Base-by-base conservation (phyloP, 306 rosid genomes). In the Carpinus viminea region DNA sequence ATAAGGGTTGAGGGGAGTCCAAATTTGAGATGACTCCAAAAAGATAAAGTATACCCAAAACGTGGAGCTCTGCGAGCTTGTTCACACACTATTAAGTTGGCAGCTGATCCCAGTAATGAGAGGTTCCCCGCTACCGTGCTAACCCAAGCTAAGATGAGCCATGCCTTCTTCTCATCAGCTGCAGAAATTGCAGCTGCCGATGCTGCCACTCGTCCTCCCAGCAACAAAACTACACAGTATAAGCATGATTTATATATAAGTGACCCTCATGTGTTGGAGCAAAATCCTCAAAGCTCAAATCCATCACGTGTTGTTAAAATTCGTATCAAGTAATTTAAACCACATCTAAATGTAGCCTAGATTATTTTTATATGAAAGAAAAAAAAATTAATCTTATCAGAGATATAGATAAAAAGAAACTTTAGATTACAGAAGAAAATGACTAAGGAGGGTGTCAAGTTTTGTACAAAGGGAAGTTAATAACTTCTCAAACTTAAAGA, bases 61-160 rank as follows among this genome's bases (percentile, higher is more conserved):
- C 76, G 85, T 45, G 96, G 90, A 10, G 91, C 78, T 8, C 81
- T 87, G n/a, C 97, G 89, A 74, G 98, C 98, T 78, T 94, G 98
- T 71, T 94, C 97, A 43, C 95, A 92, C 56, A 92, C 98, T 6
- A 92, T 95, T 85, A 95, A 90, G 84, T 92, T 95, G 4, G 98
- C 97, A 46, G 97, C 98, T 11, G 95, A 91, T 72, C 98, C 98
- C 68, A 92, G 9, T 1, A 95, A 80, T 8, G 97, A 91, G 1
- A 95, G 84, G 74, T 92, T 95, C 56, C 96, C 98, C 16, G 98
- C 93, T 1, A 95, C 81, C 0, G 96, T 95, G 87, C 97, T 95
- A 13, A 87, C 90, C 97, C 97, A 95, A 54, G 98, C 96, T 84
- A 92, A 76, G 3, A 95, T 80, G 13, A 95, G 89, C 98, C 98